Evolutionary conservation across 1,284 basidiomycete genomes (phyloP), one percentile per base, ranked within the genome.

Genomic region (Malassezia yamatoensis): DNA sequence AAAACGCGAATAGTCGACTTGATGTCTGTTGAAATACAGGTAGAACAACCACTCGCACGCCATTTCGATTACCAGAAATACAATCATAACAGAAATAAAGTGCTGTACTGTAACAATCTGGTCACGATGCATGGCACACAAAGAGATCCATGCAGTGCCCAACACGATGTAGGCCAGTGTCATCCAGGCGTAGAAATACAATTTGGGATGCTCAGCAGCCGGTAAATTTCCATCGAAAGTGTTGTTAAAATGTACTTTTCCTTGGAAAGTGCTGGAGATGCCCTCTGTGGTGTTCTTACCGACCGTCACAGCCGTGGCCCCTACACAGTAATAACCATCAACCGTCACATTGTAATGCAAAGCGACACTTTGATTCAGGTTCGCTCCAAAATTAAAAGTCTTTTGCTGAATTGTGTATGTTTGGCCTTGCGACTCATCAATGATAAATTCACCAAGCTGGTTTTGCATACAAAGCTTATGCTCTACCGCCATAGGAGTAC

Each of bases 161-260:
- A 91, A 77, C 0, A 79, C 72, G 46, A 81, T 70, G 75, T 96
- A 96, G 15, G 86, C 78, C 35, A 89, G 68, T 67, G 87, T 86
- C 80, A 96, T 83, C 20, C 78, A 74, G 51, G 87, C 82, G 78
- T 96, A 96, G 76, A 96, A 96, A 88, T 91, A 60, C 68, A 96
- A 87, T 82, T 98, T 99, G n/a, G 93, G 93, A 74, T 96, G 94
- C 75, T 99, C 93, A 2, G 87, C 82, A 3, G 91, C 90, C 3
- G 93, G 83, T 16, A 99, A 80, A 74, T 88, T 83, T 36, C 93
- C 93, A 37, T 86, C 78, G 74, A 96, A 96, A 2, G 80, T 83
- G 76, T 96, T 96, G 66, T 82, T 81, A 80, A 96, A 98, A 43
- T 85, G 78, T 41, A 96, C 85, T 29, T 80, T 77, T 29, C 90